Conservation (phyloP, 305 asterid genomes). For the Solanum hybrid region DNA sequence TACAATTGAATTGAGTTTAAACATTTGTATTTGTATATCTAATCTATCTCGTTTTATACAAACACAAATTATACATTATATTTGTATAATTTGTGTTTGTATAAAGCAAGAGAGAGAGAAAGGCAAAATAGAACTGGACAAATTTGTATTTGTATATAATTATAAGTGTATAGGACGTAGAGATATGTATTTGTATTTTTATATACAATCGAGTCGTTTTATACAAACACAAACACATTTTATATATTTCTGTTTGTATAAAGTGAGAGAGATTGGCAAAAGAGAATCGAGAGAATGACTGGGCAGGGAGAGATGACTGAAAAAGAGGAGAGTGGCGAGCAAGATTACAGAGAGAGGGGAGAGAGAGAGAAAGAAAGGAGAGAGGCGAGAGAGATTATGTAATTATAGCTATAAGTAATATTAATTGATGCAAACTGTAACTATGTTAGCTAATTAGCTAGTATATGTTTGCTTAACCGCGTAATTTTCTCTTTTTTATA, state of each 20-base stretch:
- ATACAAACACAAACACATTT: background rate
- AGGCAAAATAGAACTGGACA: background rate
- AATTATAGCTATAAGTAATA: background rate
- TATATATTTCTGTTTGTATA: too few relatives aligned
- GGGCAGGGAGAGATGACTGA: background rate
- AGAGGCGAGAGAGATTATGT: background rate
- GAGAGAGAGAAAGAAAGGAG: background rate
- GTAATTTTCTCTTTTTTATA: too few relatives aligned
- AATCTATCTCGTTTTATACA: background rate
- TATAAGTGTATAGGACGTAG: background rate
- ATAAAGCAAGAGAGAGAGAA: background rate
- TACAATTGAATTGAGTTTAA: background rate
- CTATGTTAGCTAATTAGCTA: background rate
- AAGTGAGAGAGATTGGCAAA: background rate
- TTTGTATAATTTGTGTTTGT: background rate
- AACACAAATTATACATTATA: background rate
- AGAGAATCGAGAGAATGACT: background rate
- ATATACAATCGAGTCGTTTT: too few relatives aligned
- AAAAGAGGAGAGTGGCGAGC: background rate
- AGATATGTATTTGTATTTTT: too few relatives aligned
- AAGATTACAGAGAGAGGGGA: background rate
- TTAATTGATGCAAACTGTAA: background rate
- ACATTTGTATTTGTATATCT: background rate
- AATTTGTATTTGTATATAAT: too few relatives aligned
- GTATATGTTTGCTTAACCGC: background rate